Evolutionary conservation across 2,329 filamentous ascomycete species (phyloP).

Genomic region (Sclerotinia subarctica): DNA sequence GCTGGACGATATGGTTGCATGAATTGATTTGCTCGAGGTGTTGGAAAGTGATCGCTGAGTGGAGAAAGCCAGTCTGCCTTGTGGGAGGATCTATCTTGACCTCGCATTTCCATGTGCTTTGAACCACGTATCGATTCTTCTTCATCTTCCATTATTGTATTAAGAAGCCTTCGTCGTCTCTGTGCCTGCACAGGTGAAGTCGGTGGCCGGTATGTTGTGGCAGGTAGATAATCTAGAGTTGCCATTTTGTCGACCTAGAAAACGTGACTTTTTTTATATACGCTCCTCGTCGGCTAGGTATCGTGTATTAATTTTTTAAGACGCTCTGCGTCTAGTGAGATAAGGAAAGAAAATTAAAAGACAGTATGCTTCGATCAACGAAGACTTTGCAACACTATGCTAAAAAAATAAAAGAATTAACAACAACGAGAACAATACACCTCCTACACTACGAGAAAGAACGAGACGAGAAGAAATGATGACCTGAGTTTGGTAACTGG

Average conservation of each 20-base stretch:
- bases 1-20: conserved; percentile 54
- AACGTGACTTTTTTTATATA: conserved; percentile 26
- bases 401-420: conserved; percentile 19
- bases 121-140: conserved; percentile 34
- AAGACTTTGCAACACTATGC: conserved; percentile 35
- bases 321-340: conserved; percentile 34
- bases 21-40: conserved; percentile 65
- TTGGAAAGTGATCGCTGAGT: conserved; percentile 62
- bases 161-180: conserved; percentile 53
- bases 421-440: conserved; percentile 20
- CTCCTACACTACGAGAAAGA: conserved; percentile 17
- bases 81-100: conserved; percentile 42
- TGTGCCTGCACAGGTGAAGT: conserved; percentile 50
- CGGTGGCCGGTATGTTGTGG: conserved; percentile 49
- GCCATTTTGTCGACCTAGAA: conserved; percentile 34
- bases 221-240: conserved; percentile 44
- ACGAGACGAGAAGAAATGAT: conserved; percentile 15
- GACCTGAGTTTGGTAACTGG: conserved; percentile 8
- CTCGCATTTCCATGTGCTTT: conserved; percentile 34
- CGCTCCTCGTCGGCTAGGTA: conserved; percentile 25
- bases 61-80: conserved; percentile 42
- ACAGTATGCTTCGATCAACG: conserved; percentile 41
- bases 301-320: conserved; percentile 27
- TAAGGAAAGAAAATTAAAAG: conserved; percentile 35
- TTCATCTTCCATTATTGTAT: conserved; percentile 61